Percentiles rank a stretch among this genome's conserved stretches.
Conservation (phyloP, 176 grass and related monocot genomes). For the Triticum turgidum region DNA sequence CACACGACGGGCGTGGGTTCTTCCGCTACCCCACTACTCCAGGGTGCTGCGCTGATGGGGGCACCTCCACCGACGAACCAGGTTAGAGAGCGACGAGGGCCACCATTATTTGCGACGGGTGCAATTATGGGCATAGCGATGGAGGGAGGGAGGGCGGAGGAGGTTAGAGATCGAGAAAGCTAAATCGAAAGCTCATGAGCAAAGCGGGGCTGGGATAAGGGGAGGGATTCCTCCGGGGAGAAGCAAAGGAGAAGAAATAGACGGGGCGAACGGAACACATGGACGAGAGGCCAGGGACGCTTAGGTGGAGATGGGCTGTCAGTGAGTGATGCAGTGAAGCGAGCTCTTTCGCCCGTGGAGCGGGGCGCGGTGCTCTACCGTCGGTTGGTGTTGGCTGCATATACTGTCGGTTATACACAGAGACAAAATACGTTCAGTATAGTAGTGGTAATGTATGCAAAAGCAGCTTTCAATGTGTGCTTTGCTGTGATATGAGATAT, state of each 20-base stretch:
- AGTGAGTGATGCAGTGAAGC: background rate
- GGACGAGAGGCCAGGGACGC: background rate
- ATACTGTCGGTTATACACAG: background rate
- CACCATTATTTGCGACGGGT: too few species aligned
- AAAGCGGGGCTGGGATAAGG: conserved; percentile 42
- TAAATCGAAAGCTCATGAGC: conserved; percentile 30
- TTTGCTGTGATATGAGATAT: too few species aligned
- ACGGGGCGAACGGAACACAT: conserved; percentile 4
- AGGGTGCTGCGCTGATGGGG: conserved; percentile 45
- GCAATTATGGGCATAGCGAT: conserved; percentile 19
- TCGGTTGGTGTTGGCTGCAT: background rate
- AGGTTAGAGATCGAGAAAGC: background rate
- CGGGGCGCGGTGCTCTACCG: background rate
- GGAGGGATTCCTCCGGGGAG: conserved; percentile 4
- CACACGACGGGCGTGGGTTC: conserved; percentile 46
- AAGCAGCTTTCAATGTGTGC: too few species aligned
- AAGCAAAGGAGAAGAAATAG: background rate
- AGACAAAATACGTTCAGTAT: background rate
- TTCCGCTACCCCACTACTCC: conserved; percentile 51
- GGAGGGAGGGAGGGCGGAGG: conserved; percentile 7
- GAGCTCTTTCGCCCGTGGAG: background rate
- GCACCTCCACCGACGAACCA: background rate
- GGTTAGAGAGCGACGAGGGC: background rate
- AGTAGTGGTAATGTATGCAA: background rate
- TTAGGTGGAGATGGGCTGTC: background rate